Conservation (phyloP, 1,284 basidiomycete species). For the Pholiota adiposa region DNA sequence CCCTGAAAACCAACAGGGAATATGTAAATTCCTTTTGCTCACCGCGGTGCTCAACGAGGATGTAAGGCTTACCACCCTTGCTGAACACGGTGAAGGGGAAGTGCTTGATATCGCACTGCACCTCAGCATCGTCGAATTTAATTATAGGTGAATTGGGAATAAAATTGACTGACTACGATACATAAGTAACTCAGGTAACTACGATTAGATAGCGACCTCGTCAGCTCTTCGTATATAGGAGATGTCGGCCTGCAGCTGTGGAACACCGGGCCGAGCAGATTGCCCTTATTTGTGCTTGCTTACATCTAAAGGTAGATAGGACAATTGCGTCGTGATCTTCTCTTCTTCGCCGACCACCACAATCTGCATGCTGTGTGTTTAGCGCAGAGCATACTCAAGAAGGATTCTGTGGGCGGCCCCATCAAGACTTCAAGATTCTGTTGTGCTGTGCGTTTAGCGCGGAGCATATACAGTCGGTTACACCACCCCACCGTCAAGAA, state of each 20-base stretch:
- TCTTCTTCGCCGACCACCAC: neutral
- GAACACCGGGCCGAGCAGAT: neutral
- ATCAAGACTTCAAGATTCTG: neutral
- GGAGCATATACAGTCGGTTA: neutral
- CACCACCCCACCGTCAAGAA: too few species aligned
- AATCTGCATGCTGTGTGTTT: neutral
- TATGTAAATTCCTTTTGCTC: too few species aligned
- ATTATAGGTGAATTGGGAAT: too few species aligned
- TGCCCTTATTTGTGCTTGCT: neutral
- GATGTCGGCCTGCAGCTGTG: neutral
- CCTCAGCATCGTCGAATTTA: too few species aligned
- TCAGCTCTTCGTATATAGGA: neutral
- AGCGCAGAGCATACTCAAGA: neutral
- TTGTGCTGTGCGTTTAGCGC: neutral
- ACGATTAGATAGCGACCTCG: too few species aligned
- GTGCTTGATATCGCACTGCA: too few species aligned
- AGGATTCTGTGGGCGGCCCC: neutral
- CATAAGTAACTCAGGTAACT: too few species aligned
- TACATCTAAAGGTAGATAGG: neutral
- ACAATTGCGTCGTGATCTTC: neutral
- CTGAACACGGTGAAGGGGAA: too few species aligned
- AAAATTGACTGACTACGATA: too few species aligned
- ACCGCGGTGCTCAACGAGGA: too few species aligned
- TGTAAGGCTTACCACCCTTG: too few species aligned
- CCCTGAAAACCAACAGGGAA: too few species aligned